Conservation (phyloP, 2,329 filamentous ascomycete species). For the Fusarium avenaceum region DNA sequence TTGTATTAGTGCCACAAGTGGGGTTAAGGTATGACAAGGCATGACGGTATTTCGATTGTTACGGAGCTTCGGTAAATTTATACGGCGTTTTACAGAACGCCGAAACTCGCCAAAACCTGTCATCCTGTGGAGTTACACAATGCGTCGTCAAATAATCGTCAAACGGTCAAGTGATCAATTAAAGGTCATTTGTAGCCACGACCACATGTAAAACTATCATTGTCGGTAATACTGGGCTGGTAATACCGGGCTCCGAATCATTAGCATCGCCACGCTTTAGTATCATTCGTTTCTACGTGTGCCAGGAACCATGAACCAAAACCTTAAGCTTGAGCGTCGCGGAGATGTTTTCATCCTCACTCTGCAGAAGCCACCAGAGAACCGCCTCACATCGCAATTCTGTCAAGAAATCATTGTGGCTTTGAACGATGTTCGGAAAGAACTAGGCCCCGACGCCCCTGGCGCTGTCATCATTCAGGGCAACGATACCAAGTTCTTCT, state of each 20-base stretch:
- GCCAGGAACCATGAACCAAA: not conserved
- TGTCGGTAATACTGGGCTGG: too few species aligned
- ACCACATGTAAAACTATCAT: too few species aligned
- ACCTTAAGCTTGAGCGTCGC: not conserved
- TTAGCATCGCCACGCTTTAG: too few species aligned
- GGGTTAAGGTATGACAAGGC: too few species aligned
- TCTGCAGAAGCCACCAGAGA: conserved; percentile 13
- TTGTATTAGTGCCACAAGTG: too few species aligned
- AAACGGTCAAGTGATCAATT: not conserved
- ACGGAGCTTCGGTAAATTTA: not conserved
- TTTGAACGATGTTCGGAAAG: not conserved
- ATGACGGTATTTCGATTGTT: not conserved
- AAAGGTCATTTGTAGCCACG: not conserved
- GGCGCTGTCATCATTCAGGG: conserved; percentile 5
- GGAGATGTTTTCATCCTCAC: conserved; percentile 4
- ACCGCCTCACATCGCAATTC: conserved; percentile 12
- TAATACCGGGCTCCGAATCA: too few species aligned
- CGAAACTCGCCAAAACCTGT: too few species aligned
- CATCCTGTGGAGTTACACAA: not conserved
- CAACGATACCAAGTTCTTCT: conserved; percentile 10
- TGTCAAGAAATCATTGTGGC: conserved; percentile 2
- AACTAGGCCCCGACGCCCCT: not conserved
- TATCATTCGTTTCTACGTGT: not conserved
- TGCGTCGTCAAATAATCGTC: too few species aligned
- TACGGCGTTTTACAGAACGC: not conserved